Percentiles rank a stretch among this genome's conserved stretches.
Evolutionary conservation across 2,329 filamentous ascomycete genomes (phyloP).

Genomic region (Colletotrichum sansevieriae): DNA sequence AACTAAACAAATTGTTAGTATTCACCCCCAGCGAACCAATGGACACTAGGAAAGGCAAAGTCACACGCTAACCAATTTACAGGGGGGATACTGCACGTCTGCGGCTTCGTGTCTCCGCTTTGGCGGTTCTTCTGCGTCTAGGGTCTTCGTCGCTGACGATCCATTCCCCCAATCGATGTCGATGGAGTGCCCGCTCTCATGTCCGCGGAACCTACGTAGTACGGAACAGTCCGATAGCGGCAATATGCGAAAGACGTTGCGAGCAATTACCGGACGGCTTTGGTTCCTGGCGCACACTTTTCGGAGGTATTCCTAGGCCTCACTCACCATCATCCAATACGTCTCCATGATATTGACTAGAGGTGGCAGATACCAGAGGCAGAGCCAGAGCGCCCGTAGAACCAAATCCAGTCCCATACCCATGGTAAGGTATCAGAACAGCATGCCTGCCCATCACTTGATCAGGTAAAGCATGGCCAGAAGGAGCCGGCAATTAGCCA

Average conservation of each 20-base stretch:
- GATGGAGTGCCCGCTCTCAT: neutral
- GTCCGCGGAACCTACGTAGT: neutral
- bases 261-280: too few species aligned
- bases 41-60: too few species aligned
- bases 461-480: neutral
- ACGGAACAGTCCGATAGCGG: too few species aligned
- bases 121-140: neutral
- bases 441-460: neutral
- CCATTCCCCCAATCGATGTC: neutral
- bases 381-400: neutral
- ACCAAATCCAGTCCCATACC: neutral
- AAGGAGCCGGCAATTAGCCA: neutral
- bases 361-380: neutral
- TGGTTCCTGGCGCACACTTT: too few species aligned
- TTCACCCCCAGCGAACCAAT: too few species aligned
- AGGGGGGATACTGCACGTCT: neutral
- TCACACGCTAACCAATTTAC: too few species aligned
- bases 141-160: conserved; percentile 15
- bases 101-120: conserved; percentile 2
- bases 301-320: too few species aligned
- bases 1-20: too few species aligned
- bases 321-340: neutral
- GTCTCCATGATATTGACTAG: neutral
- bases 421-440: neutral
- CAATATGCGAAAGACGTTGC: too few species aligned